phyloP scores from a whole-genome alignment of 306 rosid genomes.

The Glycyrrhiza uralensis region DNA sequence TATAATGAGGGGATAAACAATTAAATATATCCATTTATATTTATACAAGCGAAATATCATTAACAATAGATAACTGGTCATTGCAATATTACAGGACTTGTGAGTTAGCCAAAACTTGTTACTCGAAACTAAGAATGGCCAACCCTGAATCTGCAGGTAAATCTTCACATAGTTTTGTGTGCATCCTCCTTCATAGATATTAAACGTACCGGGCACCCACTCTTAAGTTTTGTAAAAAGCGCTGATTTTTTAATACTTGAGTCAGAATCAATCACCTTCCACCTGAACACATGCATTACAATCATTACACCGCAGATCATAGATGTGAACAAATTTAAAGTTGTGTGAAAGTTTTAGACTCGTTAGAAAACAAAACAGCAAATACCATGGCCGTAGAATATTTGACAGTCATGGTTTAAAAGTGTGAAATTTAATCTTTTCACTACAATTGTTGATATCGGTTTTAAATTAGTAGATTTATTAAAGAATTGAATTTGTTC shows the following conservation, averaged over 20 bases:
- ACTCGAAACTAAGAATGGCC: no score
- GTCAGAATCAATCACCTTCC: constrained; percentile 69
- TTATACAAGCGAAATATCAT: not conserved
- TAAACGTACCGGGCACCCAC: constrained; percentile 65
- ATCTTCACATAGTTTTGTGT: constrained; percentile 6
- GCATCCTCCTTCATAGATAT: constrained; percentile 15
- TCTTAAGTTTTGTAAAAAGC: constrained; percentile 59
- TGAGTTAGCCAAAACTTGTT: not conserved
- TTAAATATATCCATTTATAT: not conserved
- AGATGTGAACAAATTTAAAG: no score
- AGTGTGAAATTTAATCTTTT: no score
- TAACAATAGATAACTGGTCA: not conserved
- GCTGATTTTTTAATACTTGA: constrained; percentile 76
- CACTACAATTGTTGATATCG: no score
- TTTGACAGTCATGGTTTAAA: no score
- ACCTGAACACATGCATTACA: constrained; percentile 36
- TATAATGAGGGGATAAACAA: not conserved
- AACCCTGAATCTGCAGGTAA: no score
- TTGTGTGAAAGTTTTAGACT: no score
- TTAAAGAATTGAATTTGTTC: no score
- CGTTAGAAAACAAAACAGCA: no score
- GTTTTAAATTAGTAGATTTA: no score
- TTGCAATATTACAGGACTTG: not conserved
- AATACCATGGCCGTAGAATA: no score
- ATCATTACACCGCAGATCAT: no score